phyloP scores from a whole-genome alignment of 331 rosid species.

The Spiraea crenata region DNA sequence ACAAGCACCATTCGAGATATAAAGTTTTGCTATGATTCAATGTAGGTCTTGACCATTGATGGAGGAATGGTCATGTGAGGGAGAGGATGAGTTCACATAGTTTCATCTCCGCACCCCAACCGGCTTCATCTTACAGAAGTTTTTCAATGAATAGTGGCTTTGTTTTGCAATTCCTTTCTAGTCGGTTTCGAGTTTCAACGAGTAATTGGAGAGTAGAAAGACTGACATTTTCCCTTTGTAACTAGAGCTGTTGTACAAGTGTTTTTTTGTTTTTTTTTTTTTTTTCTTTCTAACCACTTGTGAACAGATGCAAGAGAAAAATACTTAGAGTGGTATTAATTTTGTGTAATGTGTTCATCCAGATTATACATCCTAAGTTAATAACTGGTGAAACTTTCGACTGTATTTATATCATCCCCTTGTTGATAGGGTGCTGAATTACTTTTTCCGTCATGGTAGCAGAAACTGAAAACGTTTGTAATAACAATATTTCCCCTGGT shows the following conservation, averaged over 20 bases:
- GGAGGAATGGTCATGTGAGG: constrained; percentile 46
- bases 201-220: not conserved
- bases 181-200: not conserved
- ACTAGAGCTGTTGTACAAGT: no score
- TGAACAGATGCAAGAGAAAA: not conserved
- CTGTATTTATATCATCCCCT: not conserved
- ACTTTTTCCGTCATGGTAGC: no score
- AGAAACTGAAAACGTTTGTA: no score
- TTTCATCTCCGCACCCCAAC: not conserved
- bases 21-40: not conserved
- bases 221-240: not conserved
- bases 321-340: not conserved
- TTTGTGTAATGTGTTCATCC: not conserved
- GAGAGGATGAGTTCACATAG: not conserved
- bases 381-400: not conserved
- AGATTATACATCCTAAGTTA: not conserved
- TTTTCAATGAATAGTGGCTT: not conserved
- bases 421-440: no score
- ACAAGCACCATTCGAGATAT: not conserved
- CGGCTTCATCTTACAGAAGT: not conserved
- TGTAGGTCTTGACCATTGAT: constrained; percentile 37
- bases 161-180: not conserved
- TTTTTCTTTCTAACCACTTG: no score
- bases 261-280: not conserved
- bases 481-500: not conserved